Evolutionary conservation across 768 basidiomycete genomes (phyloP).

Genomic region (Saitozyma sp.): DNA sequence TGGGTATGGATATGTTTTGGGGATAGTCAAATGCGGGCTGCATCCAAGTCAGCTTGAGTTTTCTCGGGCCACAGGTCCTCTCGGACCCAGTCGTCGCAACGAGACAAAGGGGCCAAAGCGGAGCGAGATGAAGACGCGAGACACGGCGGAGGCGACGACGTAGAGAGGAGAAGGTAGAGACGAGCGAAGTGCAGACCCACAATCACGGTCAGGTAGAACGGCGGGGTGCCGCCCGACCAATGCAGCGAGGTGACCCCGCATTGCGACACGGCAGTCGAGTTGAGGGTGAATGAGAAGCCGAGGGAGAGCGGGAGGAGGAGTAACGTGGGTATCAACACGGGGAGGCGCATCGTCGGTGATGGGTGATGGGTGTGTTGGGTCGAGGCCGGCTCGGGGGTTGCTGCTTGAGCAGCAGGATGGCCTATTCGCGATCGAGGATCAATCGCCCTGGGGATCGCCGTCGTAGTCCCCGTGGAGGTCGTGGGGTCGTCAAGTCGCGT

Average conservation of each 20-base stretch:
- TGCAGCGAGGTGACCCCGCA: background rate
- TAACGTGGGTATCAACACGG: background rate
- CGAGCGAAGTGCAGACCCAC: background rate
- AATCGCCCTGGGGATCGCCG: too few relatives aligned
- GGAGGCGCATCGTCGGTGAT: too few relatives aligned
- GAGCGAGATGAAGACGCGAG: too few relatives aligned
- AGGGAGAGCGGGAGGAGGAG: background rate
- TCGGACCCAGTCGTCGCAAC: too few relatives aligned
- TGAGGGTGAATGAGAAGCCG: background rate
- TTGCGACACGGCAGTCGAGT: background rate
- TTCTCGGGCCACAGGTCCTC: too few relatives aligned
- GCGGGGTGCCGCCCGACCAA: background rate
- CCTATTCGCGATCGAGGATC: too few relatives aligned
- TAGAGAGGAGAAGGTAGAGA: background rate
- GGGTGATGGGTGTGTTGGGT: too few relatives aligned
- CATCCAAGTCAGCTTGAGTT: background rate
- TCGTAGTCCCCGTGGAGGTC: too few relatives aligned
- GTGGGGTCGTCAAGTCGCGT: too few relatives aligned
- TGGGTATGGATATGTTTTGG: constrained; percentile 29
- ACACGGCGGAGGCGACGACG: background rate
- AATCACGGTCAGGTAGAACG: background rate
- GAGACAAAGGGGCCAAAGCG: too few relatives aligned
- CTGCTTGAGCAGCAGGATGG: too few relatives aligned
- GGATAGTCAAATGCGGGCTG: constrained; percentile 47
- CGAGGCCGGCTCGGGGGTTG: too few relatives aligned